Evolutionary conservation across 2,329 filamentous ascomycete species (phyloP).

Genomic region (Clarireedia paspali): DNA sequence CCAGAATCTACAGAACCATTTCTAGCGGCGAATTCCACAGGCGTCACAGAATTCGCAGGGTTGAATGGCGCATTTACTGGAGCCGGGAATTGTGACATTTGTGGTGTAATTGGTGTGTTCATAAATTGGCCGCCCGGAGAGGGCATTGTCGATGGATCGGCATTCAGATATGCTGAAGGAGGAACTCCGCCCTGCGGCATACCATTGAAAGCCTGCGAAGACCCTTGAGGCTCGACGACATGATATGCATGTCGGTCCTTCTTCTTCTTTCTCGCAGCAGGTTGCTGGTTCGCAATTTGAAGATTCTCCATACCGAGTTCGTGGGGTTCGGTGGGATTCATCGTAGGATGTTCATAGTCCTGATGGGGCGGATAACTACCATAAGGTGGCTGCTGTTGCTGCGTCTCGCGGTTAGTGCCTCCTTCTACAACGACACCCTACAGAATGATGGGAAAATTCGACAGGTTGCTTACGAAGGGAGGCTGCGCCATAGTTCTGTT

Average conservation of each 20-base stretch:
- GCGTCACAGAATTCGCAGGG: slow-evolving; percentile 34
- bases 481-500: slow-evolving; percentile 8
- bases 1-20: slow-evolving; percentile 30
- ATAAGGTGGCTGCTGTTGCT: slow-evolving; percentile 5
- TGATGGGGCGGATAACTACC: slow-evolving; percentile 3
- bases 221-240: slow-evolving; percentile 66
- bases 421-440: neutral
- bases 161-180: slow-evolving; percentile 51
- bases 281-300: slow-evolving; percentile 9
- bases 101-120: slow-evolving; percentile 37
- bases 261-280: slow-evolving; percentile 61
- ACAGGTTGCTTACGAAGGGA: slow-evolving; percentile 10
- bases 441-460: neutral
- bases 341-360: neutral
- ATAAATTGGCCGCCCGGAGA: slow-evolving; percentile 38
- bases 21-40: slow-evolving; percentile 40
- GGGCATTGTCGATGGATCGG: slow-evolving; percentile 37
- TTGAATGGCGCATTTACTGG: slow-evolving; percentile 46
- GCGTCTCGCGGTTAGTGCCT: neutral
- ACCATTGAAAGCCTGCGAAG: slow-evolving; percentile 62
- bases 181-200: slow-evolving; percentile 51
- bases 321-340: slow-evolving; percentile 3
- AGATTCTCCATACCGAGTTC: slow-evolving; percentile 10
- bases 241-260: slow-evolving; percentile 94
- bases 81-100: slow-evolving; percentile 53